Conservation (phyloP, 306 rosid species). For the Clitoria ternatea region DNA sequence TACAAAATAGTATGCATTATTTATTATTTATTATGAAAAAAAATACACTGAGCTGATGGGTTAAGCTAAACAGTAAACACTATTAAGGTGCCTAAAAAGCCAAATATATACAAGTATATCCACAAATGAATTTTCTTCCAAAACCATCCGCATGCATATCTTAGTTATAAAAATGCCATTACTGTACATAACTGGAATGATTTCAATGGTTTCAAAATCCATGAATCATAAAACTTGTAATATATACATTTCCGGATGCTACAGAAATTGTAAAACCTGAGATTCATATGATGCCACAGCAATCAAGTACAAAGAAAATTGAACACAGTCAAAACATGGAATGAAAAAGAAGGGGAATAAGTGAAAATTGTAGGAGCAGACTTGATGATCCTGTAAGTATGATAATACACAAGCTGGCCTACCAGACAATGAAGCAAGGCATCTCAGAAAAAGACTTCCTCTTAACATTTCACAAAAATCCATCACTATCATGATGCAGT, state of each 20-base stretch:
- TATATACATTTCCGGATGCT: no score
- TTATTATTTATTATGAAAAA: no score
- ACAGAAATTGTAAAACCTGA: no score
- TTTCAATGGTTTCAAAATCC: neutral
- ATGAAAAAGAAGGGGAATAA: neutral
- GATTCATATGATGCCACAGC: neutral
- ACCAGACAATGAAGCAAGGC: neutral
- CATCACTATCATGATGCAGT: neutral
- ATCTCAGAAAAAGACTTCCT: neutral
- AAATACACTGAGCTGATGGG: neutral
- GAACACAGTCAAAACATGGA: neutral
- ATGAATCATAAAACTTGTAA: neutral
- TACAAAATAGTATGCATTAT: neutral
- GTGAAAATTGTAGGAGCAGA: neutral
- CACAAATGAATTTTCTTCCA: slow-evolving; percentile 1
- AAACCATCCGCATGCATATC: neutral
- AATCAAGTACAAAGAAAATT: neutral
- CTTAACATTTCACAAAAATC: no score
- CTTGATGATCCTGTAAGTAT: neutral
- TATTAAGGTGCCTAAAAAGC: neutral
- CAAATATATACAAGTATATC: neutral
- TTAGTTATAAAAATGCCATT: neutral
- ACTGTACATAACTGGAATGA: neutral
- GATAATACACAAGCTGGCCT: neutral
- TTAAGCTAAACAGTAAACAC: no score